phyloP scores from a whole-genome alignment of 2,329 filamentous ascomycete genomes.

The Ceratocystis variospora region DNA sequence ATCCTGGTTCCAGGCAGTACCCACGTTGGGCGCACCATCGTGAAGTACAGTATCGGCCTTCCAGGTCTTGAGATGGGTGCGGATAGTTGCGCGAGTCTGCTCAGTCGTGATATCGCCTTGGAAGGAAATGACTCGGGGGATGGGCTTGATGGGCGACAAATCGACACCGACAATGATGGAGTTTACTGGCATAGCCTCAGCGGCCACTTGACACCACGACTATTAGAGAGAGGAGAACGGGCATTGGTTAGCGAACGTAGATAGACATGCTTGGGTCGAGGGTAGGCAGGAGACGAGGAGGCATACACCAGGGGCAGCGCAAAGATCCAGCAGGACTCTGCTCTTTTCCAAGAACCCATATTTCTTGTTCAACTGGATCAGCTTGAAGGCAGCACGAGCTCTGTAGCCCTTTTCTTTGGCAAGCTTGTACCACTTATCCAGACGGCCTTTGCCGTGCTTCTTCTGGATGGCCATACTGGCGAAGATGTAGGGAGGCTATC shows the following conservation, averaged over 20 bases:
- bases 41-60: slow-evolving; percentile 93
- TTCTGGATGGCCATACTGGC: slow-evolving; percentile 81
- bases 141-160: slow-evolving; percentile 86
- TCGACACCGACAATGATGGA: slow-evolving; percentile 91
- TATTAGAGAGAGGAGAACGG: slow-evolving; percentile 24
- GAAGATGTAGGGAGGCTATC: not conserved
- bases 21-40: slow-evolving; percentile 94
- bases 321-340: slow-evolving; percentile 92
- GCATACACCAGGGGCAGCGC: slow-evolving; percentile 80
- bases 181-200: slow-evolving; percentile 82
- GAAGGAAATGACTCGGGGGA: slow-evolving; percentile 86
- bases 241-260: slow-evolving; percentile 22
- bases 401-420: slow-evolving; percentile 97
- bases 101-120: slow-evolving; percentile 97
- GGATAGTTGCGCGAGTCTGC: slow-evolving; percentile 81
- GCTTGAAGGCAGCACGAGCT: slow-evolving; percentile 90
- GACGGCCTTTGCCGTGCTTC: slow-evolving; percentile 95
- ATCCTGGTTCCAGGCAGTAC: slow-evolving; percentile 96
- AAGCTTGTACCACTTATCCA: slow-evolving; percentile 98
- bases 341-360: slow-evolving; percentile 97
- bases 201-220: slow-evolving; percentile 94
- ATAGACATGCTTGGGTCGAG: not conserved
- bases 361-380: slow-evolving; percentile 97
- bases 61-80: slow-evolving; percentile 84
- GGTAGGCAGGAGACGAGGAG: not conserved